These are phyloP conservation scores for Phallus indusiatus DNA, from an alignment of 768 basidiomycete genomes.

Conservation along the genomic window DNA sequence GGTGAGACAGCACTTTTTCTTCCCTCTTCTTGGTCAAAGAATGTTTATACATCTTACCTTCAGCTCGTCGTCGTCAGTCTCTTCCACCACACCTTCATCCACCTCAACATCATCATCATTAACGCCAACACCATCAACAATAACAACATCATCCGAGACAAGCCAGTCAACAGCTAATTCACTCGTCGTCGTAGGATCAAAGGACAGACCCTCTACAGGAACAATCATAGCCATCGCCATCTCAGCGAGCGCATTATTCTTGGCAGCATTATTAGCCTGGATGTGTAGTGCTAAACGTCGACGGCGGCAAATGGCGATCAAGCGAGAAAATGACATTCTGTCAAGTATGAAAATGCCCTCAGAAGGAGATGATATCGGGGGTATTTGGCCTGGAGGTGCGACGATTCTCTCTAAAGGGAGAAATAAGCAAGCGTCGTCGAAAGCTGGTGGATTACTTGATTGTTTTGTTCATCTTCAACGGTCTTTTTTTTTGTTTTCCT, in stretches of 20 bases:
- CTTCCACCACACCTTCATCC: constrained; percentile 10
- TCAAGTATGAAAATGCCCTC: neutral
- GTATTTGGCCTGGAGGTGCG: neutral
- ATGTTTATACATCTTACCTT: neutral
- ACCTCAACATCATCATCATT: neutral
- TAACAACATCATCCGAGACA: neutral
- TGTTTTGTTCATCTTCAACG: neutral
- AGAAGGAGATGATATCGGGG: neutral
- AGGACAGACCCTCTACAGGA: constrained; percentile 7
- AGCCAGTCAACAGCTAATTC: neutral
- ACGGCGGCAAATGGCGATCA: constrained; percentile 57
- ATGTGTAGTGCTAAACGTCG: constrained; percentile 42
- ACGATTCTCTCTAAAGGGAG: neutral
- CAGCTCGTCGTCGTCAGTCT: neutral
- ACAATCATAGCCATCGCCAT: constrained; percentile 2
- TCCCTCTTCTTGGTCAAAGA: neutral
- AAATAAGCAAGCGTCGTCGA: neutral
- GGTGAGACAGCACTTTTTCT: neutral
- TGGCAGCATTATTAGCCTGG: neutral
- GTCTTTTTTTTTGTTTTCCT: neutral
- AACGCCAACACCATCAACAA: neutral
- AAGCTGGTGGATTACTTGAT: neutral
- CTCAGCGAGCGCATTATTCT: neutral
- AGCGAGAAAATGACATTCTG: constrained; percentile 1
- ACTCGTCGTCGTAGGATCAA: constrained; percentile 2